Evolutionary conservation across 176 grass and related monocot genomes (phyloP), one percentile per base, ranked within the genome.

Genomic region (Themeda triandra): DNA sequence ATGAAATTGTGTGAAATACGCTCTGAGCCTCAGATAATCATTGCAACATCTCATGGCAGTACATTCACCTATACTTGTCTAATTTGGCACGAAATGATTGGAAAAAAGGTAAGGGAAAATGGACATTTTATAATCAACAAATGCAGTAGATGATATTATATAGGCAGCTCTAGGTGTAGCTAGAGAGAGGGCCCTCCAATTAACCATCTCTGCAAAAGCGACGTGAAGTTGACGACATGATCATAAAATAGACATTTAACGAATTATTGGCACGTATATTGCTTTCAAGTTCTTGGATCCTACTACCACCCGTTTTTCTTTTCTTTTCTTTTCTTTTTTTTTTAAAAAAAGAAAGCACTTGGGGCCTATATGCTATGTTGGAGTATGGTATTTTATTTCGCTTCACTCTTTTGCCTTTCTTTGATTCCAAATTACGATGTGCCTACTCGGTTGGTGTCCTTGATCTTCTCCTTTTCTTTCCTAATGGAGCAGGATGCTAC

Each of bases 381-480:
- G 36, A 45, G 51, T 11, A 28, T 77, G 39, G 28, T 77, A 31
- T 74, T 75, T 80, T 45, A 80, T 84, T 40, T 75, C 28, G 8
- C 3, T 49, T 71, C 19, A 5, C 8, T 5, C 73, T 49, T 70
- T 51, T 85, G 21, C 37, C 37, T 71, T 83, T 69, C 8, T 41
- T 30, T 63, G 79, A 63, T 87, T 71, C 35, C 80, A 76, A 76
- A 81, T 81, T 56, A 69, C 39, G 74, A 44, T 67, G 27, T 39
- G 28, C 9, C n/a, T 63, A 7, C 66, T 18, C 45, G 36, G 28
- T 59, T 76, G 48, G 48, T 74, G 59, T 28, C 60, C 48, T 74
- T 28, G 33, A 56, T 82, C 73, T 83, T 44, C 30, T 82, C 88
- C 42, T 73, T 77, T 79, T 29, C 62, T 75, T 42, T 75, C 76